phyloP scores from a whole-genome alignment of 108 stramenopile species.

The Phaeodactylum tricornutum region DNA sequence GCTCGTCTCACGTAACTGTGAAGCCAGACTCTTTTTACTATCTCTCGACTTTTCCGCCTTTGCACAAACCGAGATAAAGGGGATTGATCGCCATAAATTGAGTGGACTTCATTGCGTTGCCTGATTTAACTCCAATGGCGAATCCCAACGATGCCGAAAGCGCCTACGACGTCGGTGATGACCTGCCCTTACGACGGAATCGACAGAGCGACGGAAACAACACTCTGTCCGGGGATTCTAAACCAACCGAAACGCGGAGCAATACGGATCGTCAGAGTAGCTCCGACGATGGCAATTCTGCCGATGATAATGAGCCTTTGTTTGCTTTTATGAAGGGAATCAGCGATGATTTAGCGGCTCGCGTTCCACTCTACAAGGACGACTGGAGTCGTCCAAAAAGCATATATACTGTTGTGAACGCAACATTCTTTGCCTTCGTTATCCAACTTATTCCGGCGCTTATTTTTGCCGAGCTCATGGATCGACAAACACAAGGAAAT shows the following conservation, averaged over 20 bases:
- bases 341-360: constrained; percentile 24
- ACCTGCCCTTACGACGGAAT: too few species aligned
- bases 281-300: neutral
- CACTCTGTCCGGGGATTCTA: too few species aligned
- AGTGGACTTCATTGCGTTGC: too few species aligned
- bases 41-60: too few species aligned
- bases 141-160: too few species aligned
- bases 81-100: too few species aligned
- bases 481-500: constrained; percentile 24
- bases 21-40: too few species aligned
- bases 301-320: neutral
- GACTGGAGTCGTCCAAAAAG: constrained; percentile 31
- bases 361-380: constrained; percentile 23
- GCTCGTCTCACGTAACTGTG: too few species aligned
- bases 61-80: too few species aligned
- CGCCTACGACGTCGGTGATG: too few species aligned
- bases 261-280: neutral
- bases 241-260: neutral
- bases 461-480: constrained; percentile 45
- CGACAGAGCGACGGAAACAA: too few species aligned
- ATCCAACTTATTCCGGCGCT: constrained; percentile 48
- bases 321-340: constrained; percentile 23
- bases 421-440: constrained; percentile 40
- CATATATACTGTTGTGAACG: constrained; percentile 23
- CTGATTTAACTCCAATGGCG: too few species aligned